These are phyloP conservation scores for Kluyveromyces aestuarii DNA, from an alignment of 805 yeast genomes.

Conservation along the genomic window DNA sequence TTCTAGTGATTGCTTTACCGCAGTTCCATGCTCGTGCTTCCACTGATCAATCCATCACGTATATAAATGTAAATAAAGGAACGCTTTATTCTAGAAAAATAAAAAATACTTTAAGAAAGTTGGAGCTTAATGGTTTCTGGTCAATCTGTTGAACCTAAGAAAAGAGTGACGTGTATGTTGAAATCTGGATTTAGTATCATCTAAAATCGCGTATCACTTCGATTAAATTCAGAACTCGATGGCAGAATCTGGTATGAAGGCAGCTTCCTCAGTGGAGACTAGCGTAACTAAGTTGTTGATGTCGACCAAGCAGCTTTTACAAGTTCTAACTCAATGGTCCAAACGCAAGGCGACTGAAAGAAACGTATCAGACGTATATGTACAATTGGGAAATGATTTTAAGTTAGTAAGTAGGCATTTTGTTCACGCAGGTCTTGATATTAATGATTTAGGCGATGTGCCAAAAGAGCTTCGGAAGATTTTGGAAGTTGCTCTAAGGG, in stretches of 20 bases:
- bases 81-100: not conserved
- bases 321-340: slow-evolving; percentile 86
- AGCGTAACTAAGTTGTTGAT: slow-evolving; percentile 72
- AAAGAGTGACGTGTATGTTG: too few relatives aligned
- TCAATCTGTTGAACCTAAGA: too few relatives aligned
- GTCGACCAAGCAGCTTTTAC: slow-evolving; percentile 83
- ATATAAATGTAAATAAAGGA: not conserved
- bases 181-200: too few relatives aligned
- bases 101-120: not conserved
- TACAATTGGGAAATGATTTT: slow-evolving; percentile 87
- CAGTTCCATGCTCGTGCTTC: not conserved
- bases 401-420: slow-evolving; percentile 78
- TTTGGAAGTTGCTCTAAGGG: slow-evolving; percentile 78
- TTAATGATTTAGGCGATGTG: slow-evolving; percentile 80
- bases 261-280: slow-evolving; percentile 51
- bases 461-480: slow-evolving; percentile 74
- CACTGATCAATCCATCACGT: not conserved
- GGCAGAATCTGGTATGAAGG: not conserved
- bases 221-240: not conserved
- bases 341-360: slow-evolving; percentile 66
- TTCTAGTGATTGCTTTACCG: not conserved
- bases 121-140: not conserved
- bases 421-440: slow-evolving; percentile 67
- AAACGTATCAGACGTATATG: slow-evolving; percentile 85
- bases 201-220: too few relatives aligned